Evolutionary conservation across 352 stramenopile species (phyloP), one percentile per base, ranked within the genome.

Genomic region (Phytopythium boreale): DNA sequence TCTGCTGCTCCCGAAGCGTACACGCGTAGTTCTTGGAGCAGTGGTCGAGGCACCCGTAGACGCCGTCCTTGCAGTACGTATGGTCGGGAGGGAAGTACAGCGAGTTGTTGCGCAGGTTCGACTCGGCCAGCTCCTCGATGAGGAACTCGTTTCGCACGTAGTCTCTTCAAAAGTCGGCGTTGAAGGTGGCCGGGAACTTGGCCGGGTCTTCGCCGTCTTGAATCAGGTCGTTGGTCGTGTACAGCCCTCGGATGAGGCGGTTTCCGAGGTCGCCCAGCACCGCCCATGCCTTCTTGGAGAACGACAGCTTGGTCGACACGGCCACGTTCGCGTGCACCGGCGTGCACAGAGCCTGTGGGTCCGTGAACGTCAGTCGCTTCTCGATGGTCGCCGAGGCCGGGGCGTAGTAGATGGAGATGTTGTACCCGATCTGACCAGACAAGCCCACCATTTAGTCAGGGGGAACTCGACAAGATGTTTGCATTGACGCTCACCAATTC

Each of bases 11-110:
- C 1, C 69, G 65, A 6, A 64, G 27, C 12, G 66, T 76, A 56
- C 77, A 87, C 15, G 77, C 69, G 49, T 69, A 61, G 1, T 68
- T 72, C 39, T 67, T 71, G 19, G 72, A 75, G 65, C 79, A 88
- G 11, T 60, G 20, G 44, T 81, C 67, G 12, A 43, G 41, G 47
- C 79, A 88, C 2, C 72, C 79, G 11, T 74, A 49, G 15, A 44
- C 58, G 8, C 63, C 69, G 39, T 84, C 68, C 1, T 41, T 27
- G 58, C 72, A 82, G 61, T 31, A 37, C 10, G 39, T 61, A 22
- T 63, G 61, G 19, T n/a, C 37, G 5, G 59, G 63, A 19, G 69
- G 70, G 31, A 64, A 82, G 50, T 68, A 79, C 24, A 29, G 3
- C 7, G 26, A 66, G 37, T 70, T 64, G 36, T 70, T 63, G 10